Percentiles rank a stretch among this genome's conserved stretches.
These are phyloP conservation scores for Arabis alpina DNA, from an alignment of 345 rosid genomes.

Conservation along the genomic window DNA sequence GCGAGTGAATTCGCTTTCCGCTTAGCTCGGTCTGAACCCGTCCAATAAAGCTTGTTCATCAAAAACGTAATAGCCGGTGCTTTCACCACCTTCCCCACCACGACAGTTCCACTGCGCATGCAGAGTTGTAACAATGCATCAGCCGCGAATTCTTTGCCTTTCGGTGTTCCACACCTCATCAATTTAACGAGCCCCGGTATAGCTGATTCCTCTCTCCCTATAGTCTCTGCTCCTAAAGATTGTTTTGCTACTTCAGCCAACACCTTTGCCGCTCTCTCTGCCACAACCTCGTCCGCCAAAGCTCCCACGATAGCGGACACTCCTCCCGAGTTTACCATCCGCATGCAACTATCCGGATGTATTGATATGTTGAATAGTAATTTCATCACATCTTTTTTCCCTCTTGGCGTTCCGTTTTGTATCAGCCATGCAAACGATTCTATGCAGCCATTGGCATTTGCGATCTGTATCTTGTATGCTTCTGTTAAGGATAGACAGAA, in stretches of 20 bases:
- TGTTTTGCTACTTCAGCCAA: constrained; percentile 61
- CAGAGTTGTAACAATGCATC: constrained; percentile 84
- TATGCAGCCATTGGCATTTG: constrained; percentile 46
- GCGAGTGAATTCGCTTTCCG: constrained; percentile 85
- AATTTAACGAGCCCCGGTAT: constrained; percentile 43
- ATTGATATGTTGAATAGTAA: constrained; percentile 63
- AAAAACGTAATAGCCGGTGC: constrained; percentile 69
- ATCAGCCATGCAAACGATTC: constrained; percentile 50
- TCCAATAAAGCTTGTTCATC: constrained; percentile 64
- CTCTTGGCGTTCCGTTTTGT: constrained; percentile 65
- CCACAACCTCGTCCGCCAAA: constrained; percentile 60
- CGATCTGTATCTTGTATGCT: constrained; percentile 69
- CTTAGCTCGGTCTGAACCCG: constrained; percentile 84
- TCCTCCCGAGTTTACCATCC: constrained; percentile 63
- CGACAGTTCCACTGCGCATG: constrained; percentile 62
- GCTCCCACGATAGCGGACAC: constrained; percentile 68
- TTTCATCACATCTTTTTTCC: constrained; percentile 85
- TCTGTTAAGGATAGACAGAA: constrained; percentile 70
- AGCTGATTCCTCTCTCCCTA: constrained; percentile 66
- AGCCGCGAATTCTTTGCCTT: constrained; percentile 89
- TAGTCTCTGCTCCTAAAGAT: constrained; percentile 66
- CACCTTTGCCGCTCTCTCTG: constrained; percentile 75
- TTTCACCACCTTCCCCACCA: constrained; percentile 62
- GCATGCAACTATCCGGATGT: constrained; percentile 62
- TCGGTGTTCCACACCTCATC: constrained; percentile 85